These are phyloP conservation scores for Terfezia boudieri DNA, from an alignment of 495 filamentous ascomycete genomes.

Conservation along the genomic window DNA sequence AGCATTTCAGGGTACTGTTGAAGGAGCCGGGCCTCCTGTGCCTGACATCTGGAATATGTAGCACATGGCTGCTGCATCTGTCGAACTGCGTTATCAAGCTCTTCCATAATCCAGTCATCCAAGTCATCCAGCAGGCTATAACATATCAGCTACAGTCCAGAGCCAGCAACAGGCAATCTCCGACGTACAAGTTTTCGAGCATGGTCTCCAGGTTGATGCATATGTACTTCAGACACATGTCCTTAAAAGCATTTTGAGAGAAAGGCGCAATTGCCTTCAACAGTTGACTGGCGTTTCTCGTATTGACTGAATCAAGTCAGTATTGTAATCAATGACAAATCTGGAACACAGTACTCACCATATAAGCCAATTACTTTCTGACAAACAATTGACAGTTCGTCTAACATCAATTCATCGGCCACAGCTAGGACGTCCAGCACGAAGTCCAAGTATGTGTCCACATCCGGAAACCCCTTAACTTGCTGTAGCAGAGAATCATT, in stretches of 20 bases:
- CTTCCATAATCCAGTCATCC: constrained; percentile 56
- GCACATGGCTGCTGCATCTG: constrained; percentile 57
- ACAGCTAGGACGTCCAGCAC: constrained; percentile 81
- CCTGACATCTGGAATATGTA: constrained; percentile 52
- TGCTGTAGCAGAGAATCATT: constrained; percentile 23
- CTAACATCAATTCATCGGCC: constrained; percentile 87
- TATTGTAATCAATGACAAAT: constrained; percentile 5
- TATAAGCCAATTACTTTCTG: constrained; percentile 73
- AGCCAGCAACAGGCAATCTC: neutral
- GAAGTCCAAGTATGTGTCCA: constrained; percentile 67
- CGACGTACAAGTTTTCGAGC: constrained; percentile 55
- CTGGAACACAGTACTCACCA: constrained; percentile 25
- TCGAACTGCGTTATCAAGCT: constrained; percentile 56
- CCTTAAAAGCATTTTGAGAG: constrained; percentile 64
- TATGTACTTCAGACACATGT: constrained; percentile 72
- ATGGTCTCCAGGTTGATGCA: constrained; percentile 75
- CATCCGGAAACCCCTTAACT: constrained; percentile 44
- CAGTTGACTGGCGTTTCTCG: constrained; percentile 63
- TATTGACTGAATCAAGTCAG: constrained; percentile 33
- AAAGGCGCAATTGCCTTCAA: constrained; percentile 67
- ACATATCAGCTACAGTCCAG: constrained; percentile 1
- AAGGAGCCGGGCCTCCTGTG: constrained; percentile 43
- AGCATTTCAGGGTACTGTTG: constrained; percentile 42
- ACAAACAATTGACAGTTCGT: constrained; percentile 70
- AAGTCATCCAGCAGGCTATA: constrained; percentile 52